phyloP scores from a whole-genome alignment of 345 rosid genomes.

The Iberis pinnata region DNA sequence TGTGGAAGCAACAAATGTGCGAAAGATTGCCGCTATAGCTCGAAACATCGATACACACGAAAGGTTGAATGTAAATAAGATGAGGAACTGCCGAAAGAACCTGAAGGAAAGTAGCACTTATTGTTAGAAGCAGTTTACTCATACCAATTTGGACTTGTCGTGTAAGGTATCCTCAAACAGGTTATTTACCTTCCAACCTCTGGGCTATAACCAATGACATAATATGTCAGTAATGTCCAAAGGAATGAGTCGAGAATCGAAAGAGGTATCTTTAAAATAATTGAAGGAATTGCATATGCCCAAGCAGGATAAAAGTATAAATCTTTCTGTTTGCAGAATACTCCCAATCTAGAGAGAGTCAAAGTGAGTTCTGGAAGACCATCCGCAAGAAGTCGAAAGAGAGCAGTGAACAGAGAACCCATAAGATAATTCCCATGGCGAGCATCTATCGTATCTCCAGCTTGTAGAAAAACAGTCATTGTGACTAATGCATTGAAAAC shows the following conservation, averaged over 20 bases:
- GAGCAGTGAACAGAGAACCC: conserved; percentile 35
- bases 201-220: conserved; percentile 45
- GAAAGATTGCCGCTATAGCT: conserved; percentile 39
- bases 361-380: conserved; percentile 42
- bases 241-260: conserved; percentile 34
- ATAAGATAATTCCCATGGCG: conserved; percentile 35
- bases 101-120: conserved; percentile 11
- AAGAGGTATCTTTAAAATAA: conserved; percentile 39
- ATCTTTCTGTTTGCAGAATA: conserved; percentile 42
- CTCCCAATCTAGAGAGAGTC: conserved; percentile 37
- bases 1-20: conserved; percentile 40
- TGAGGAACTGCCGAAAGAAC: conserved; percentile 45
- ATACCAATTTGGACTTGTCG: conserved; percentile 5
- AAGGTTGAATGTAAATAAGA: conserved; percentile 41
- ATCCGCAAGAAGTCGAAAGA: conserved; percentile 38
- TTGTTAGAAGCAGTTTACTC: background rate
- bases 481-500: conserved; percentile 33
- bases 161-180: conserved; percentile 27
- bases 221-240: conserved; percentile 47
- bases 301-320: conserved; percentile 44
- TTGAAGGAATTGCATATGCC: conserved; percentile 49
- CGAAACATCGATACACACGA: conserved; percentile 48
- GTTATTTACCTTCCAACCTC: conserved; percentile 34
- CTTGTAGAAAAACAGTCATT: conserved; percentile 35
- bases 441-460: conserved; percentile 27